Base-by-base conservation (phyloP, 352 stramenopile genomes). In the Aphanomyces euteiches region DNA sequence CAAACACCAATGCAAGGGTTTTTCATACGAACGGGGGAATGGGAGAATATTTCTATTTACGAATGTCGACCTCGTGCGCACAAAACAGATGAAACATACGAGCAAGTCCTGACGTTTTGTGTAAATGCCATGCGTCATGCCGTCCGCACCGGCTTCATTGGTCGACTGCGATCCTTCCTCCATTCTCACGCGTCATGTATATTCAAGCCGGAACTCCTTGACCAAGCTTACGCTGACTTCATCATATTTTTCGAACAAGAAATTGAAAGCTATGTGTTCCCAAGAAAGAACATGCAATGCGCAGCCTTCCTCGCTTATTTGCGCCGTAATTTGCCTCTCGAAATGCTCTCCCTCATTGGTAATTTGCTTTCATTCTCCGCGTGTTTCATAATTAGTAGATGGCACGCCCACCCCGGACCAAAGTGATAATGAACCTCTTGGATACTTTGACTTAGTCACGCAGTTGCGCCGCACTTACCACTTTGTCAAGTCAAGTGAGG, bases 171-270 rank as follows among this genome's bases (percentile, higher is more conserved):
- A 50, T 50, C 50, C 15, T 70, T 70, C 39, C 54, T 70, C 17
- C 64, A 70, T 39, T 70, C 64, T 7, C 53, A 70, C 19, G 64
- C 64, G n/a, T 28, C 53, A n/a, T 70, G n/a, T 8, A 70, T 70
- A 17, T 70, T 70, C 64, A 70, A 70, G 19, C 64, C 64, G 10
- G 64, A 70, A 38, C 54, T 70, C 0, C 64, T 70, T 19, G 64
- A 70, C 54, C 43, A 70, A 63, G 64, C 64, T 37, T 70, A 70
- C 39, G 53, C 53, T 7, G 64, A 70, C n/a, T 63, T 70, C 36
- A 70, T 70, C 47, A 58, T 43, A 41, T 70, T 70, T n/a, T 70
- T 54, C 15, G 64, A 70, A 45, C 53, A 61, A 19, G 64, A 70
- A 21, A 50, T 70, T 37, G 64, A 70, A 28, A 70, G 43, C 13